Conservation (phyloP, 2,329 filamentous ascomycete species). For the Phoma sp. region DNA sequence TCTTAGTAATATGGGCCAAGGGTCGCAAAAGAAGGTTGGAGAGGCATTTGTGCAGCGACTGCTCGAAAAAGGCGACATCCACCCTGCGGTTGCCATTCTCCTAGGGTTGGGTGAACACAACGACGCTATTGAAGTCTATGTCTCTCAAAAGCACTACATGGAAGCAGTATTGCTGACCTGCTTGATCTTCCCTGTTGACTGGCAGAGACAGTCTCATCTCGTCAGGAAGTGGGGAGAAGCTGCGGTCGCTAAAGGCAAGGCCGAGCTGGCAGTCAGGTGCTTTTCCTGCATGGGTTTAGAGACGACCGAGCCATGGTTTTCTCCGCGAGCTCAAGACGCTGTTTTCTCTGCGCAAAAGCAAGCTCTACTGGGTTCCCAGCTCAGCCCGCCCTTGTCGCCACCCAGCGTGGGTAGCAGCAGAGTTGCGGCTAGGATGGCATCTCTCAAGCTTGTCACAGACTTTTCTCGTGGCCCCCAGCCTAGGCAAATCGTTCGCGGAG, state of each 20-base stretch:
- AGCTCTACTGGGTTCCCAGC: constrained; percentile 59
- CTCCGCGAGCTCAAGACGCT: constrained; percentile 75
- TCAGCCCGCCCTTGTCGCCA: constrained; percentile 78
- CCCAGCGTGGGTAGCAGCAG: constrained; percentile 64
- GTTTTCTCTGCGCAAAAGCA: constrained; percentile 63
- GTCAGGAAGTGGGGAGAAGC: constrained; percentile 95
- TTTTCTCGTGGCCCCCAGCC: constrained; percentile 65
- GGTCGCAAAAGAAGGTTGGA: constrained; percentile 86
- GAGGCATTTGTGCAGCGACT: constrained; percentile 90
- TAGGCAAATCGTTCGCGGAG: constrained; percentile 70
- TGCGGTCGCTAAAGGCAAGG: constrained; percentile 84
- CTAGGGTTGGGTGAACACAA: constrained; percentile 91
- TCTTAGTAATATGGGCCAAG: constrained; percentile 79
- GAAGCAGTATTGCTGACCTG: constrained; percentile 91
- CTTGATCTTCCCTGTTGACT: constrained; percentile 81
- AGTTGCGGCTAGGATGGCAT: constrained; percentile 77
- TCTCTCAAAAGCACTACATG: constrained; percentile 89
- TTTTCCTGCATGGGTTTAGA: constrained; percentile 91
- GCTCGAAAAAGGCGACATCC: constrained; percentile 86
- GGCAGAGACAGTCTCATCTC: constrained; percentile 88
- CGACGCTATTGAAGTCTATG: constrained; percentile 95
- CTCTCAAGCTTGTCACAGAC: constrained; percentile 89
- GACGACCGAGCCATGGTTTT: constrained; percentile 85
- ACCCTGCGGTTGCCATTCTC: constrained; percentile 91
- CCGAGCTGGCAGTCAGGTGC: constrained; percentile 88